Conservation (phyloP, 2,329 filamentous ascomycete genomes). For the Tolypocladium inflatum region DNA sequence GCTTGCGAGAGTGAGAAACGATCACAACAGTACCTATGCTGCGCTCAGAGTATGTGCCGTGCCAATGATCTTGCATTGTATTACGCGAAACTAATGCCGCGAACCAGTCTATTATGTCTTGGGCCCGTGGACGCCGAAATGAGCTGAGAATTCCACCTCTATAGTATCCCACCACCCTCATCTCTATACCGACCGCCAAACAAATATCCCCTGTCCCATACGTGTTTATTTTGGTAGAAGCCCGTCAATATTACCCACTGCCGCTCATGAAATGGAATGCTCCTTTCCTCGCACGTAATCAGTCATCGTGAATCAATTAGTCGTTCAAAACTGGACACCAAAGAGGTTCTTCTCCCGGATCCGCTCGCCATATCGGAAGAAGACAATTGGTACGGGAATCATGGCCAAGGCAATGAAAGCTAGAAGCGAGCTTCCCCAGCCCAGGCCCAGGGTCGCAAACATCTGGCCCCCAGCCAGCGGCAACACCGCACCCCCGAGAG, state of each 20-base stretch:
- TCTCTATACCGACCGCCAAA: neutral
- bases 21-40: neutral
- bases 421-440: constrained; percentile 33
- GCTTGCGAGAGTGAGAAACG: neutral
- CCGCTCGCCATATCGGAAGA: constrained; percentile 25
- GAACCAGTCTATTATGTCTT: neutral
- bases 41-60: neutral
- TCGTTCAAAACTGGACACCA: constrained; percentile 10
- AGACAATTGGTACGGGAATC: constrained; percentile 26
- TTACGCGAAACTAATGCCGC: neutral
- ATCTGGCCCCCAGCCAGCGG: constrained; percentile 27
- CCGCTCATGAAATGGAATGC: neutral
- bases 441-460: constrained; percentile 27
- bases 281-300: too few species aligned
- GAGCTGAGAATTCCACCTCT: neutral
- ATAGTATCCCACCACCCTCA: neutral
- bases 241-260: neutral
- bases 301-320: too few species aligned
- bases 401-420: constrained; percentile 27
- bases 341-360: constrained; percentile 23
- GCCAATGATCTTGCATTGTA: neutral
- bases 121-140: neutral
- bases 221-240: too few species aligned
- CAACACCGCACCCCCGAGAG: constrained; percentile 26
- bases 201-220: neutral